Evolutionary conservation across 202 grass and related monocot genomes (phyloP).

Genomic region (Bolboschoenoplectus hybrid): DNA sequence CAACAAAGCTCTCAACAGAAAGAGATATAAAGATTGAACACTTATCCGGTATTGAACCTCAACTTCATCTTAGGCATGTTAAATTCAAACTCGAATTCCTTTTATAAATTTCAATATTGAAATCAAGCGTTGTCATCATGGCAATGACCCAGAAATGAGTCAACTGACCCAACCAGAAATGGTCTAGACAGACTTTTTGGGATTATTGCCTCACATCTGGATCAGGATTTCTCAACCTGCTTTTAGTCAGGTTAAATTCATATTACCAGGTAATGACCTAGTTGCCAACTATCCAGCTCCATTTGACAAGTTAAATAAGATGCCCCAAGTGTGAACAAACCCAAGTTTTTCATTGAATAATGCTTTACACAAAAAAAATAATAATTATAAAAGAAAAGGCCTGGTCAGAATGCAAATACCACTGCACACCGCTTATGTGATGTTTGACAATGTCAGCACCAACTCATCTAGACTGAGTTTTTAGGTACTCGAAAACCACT

Average conservation of each 20-base stretch:
- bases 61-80: neutral
- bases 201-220: neutral
- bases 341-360: neutral
- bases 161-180: constrained; percentile 4
- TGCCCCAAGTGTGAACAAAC: neutral
- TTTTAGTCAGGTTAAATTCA: neutral
- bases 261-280: neutral
- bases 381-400: neutral
- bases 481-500: neutral
- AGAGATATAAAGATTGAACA: neutral
- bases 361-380: neutral
- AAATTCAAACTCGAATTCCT: constrained; percentile 5
- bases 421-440: neutral
- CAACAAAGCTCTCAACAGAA: neutral
- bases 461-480: neutral
- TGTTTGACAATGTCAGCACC: neutral
- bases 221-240: neutral
- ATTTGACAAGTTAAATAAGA: constrained; percentile 1
- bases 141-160: neutral
- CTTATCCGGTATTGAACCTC: neutral
- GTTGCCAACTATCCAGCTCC: neutral
- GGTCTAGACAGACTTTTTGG: neutral
- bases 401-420: neutral
- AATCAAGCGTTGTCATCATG: neutral
- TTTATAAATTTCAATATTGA: neutral